Percentiles rank a stretch among this genome's conserved stretches.
Conservation (phyloP, 2,329 filamentous ascomycete species). For the Aspergillus pseudonomiae region DNA sequence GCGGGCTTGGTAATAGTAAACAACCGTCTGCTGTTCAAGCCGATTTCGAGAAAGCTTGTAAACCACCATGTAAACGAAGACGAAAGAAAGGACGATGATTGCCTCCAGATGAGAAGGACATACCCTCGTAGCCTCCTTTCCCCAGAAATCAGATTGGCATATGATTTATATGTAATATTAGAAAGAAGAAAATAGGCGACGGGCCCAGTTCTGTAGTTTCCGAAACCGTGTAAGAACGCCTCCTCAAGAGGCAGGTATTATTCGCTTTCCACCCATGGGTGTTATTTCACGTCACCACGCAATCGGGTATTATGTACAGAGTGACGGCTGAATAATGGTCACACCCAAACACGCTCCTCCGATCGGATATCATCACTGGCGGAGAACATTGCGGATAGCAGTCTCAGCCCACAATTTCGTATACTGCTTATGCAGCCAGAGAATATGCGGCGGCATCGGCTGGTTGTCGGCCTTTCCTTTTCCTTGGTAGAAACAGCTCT, state of each 20-base stretch:
- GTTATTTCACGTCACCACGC: background rate
- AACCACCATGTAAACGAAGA: too few relatives aligned
- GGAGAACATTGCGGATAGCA: constrained; percentile 38
- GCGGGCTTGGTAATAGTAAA: too few relatives aligned
- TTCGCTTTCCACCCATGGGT: background rate
- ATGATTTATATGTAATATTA: background rate
- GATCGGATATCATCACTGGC: constrained; percentile 14
- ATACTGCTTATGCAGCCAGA: constrained; percentile 59
- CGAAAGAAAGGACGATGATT: too few relatives aligned
- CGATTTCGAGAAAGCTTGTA: too few relatives aligned
- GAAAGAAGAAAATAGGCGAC: background rate
- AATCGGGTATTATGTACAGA: constrained; percentile 2
- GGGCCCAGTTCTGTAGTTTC: background rate
- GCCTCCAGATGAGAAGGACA: too few relatives aligned
- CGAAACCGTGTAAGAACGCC: background rate
- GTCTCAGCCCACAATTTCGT: constrained; percentile 61
- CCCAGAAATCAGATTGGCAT: too few relatives aligned
- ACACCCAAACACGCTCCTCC: background rate
- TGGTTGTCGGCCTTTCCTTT: constrained; percentile 45
- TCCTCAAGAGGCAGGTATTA: background rate
- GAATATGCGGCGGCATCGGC: constrained; percentile 52
- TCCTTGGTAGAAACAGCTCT: constrained; percentile 65
- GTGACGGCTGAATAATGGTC: background rate
- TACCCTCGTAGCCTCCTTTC: too few relatives aligned
- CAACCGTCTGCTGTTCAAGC: too few relatives aligned